A percentile compares a stretch with the other conserved stretches of the same genome.
These are phyloP conservation scores for Zizania palustris DNA, from an alignment of 202 grass and related monocot genomes.

Conservation along the genomic window DNA sequence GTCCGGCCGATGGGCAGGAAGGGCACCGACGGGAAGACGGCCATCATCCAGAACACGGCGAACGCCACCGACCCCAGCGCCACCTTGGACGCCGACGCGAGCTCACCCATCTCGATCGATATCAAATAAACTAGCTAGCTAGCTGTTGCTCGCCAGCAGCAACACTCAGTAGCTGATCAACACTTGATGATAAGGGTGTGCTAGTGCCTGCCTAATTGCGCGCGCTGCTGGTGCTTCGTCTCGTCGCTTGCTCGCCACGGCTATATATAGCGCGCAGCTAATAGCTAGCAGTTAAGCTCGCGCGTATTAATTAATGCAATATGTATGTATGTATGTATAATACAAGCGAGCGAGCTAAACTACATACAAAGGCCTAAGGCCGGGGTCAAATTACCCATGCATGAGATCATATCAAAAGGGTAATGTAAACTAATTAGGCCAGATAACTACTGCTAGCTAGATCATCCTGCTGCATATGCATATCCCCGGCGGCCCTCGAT, in stretches of 20 bases:
- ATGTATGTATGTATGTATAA: too few species aligned
- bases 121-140: too few species aligned
- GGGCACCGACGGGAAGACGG: slow-evolving; percentile 88
- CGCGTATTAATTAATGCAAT: too few species aligned
- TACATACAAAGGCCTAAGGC: slow-evolving; percentile 4
- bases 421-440: slow-evolving; percentile 37
- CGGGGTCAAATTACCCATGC: slow-evolving; percentile 22
- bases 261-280: too few species aligned
- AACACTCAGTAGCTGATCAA: too few species aligned
- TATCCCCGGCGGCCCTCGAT: too few species aligned
- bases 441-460: neutral
- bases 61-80: slow-evolving; percentile 70
- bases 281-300: too few species aligned
- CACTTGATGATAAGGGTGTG: too few species aligned
- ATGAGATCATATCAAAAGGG: slow-evolving; percentile 18
- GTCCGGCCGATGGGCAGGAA: slow-evolving; percentile 91
- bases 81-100: slow-evolving; percentile 61
- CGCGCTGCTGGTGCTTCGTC: neutral
- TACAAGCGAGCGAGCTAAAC: neutral
- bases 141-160: too few species aligned
- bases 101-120: neutral
- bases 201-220: neutral
- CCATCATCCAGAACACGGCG: slow-evolving; percentile 85
- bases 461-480: neutral
- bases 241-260: neutral